Conservation (phyloP, 2,329 filamentous ascomycete species). For the Pseudogymnoascus sp. region DNA sequence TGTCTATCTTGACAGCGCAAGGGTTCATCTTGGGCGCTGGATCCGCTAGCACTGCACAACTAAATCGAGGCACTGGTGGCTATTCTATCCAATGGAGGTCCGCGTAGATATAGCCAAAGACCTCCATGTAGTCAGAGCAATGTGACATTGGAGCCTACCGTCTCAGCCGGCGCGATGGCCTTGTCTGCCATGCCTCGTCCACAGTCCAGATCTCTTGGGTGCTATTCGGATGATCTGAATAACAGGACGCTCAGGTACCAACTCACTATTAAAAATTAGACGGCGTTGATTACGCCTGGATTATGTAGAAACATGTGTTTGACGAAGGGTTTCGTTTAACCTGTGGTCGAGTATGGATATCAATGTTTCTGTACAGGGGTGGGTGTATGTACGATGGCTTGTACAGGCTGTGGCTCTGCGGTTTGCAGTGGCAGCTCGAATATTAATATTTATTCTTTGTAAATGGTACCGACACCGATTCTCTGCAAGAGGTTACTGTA, state of each 20-base stretch:
- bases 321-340: not conserved
- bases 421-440: slow-evolving; percentile 1
- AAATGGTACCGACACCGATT: not conserved
- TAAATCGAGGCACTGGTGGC: no score
- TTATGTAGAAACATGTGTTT: not conserved
- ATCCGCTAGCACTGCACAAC: no score
- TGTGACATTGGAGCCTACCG: no score
- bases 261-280: not conserved
- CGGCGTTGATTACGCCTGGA: slow-evolving; percentile 10
- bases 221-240: not conserved
- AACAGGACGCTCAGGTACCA: not conserved
- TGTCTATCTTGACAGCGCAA: no score
- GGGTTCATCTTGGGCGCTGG: no score
- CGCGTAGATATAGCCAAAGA: no score
- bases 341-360: not conserved
- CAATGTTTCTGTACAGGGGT: not conserved
- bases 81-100: no score
- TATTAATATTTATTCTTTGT: not conserved
- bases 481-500: not conserved
- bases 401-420: not conserved
- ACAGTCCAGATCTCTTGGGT: not conserved
- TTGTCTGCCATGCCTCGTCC: not conserved
- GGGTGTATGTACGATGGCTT: not conserved
- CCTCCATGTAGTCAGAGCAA: no score
- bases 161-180: no score